Base-by-base conservation (phyloP, 2,329 filamentous ascomycete genomes). In the Tetracladium maxilliforme region DNA sequence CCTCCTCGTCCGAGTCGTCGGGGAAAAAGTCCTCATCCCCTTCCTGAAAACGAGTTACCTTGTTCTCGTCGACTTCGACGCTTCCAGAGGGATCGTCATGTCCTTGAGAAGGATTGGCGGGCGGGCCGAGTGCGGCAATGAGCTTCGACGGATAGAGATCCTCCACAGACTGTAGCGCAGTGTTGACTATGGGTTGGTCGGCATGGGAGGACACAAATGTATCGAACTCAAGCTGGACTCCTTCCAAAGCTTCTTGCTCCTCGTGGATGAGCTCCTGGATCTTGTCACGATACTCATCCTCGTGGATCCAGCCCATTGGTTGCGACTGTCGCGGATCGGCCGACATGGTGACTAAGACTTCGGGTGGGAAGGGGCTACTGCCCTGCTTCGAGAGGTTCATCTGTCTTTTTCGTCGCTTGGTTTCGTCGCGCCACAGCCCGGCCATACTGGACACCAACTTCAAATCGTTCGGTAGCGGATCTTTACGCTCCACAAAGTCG, bases 361-460 rank as follows among this genome's bases (percentile, higher is more conserved):
- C 86, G 0, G 72, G 59, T 3, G 79, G 72, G 35, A 93, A 93
- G 0, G 83, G 80, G 32, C 68, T 87, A 39, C 70, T 81, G 5
- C 61, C 69, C 16, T 70, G 62, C 34, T 70, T 60, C 6, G 52
- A 53, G 23, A 76, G 57, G 3, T 70, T 66, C 65, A 87, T 75
- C 22, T 67, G 68, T 23, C 66, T 61, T 47, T 80, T 87, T 16
- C 86, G 69, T 22, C 86, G 69, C 30, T 71, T 72, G 1, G 77
- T 82, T 48, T 95, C 90, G 38, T 93, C 83, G 43, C 73, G 74
- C 90, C 90, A 98, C 4, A 98, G 52, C 1, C 81, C 79, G 28
- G 83, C 84, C 80, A 98, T 87, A 34, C 90, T 98, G 42, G 82
- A 74, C 5, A 98, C 86, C 8, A 93, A 61, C 42, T 92, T 93